These are phyloP conservation scores for Iberis pinnata DNA, from an alignment of 345 rosid species.

Conservation along the genomic window DNA sequence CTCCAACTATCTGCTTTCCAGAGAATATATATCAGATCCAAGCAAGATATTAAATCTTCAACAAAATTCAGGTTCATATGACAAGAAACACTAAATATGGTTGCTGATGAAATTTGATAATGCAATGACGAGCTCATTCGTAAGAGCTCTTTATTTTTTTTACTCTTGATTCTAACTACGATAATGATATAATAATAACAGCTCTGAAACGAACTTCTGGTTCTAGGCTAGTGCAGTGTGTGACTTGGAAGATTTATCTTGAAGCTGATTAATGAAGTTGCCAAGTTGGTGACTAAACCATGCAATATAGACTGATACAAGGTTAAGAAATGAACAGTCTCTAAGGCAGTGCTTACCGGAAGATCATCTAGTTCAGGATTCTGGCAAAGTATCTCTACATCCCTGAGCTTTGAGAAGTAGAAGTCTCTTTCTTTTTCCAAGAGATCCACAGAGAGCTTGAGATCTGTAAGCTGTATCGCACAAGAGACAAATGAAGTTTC, in stretches of 20 bases:
- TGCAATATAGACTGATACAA: constrained; percentile 8
- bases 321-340: background rate
- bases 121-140: background rate
- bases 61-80: background rate
- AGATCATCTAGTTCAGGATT: constrained; percentile 52
- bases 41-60: background rate
- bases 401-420: constrained; percentile 79
- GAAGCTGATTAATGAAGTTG: constrained; percentile 6
- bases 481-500: background rate
- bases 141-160: background rate
- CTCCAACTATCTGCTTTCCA: constrained; percentile 56
- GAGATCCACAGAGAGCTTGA: constrained; percentile 64
- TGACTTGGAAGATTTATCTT: background rate
- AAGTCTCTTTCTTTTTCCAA: constrained; percentile 91
- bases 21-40: constrained; percentile 4
- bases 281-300: constrained; percentile 10
- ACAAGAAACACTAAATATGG: too few relatives aligned
- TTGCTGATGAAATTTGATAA: background rate
- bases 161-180: too few relatives aligned
- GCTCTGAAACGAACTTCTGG: background rate
- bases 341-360: constrained; percentile 38
- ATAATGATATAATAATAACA: too few relatives aligned
- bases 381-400: constrained; percentile 80
- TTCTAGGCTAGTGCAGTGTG: background rate
- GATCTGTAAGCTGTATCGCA: constrained; percentile 55